Evolutionary conservation across 2,329 filamentous ascomycete species (phyloP).

Genomic region (Diaporthe ampelina): DNA sequence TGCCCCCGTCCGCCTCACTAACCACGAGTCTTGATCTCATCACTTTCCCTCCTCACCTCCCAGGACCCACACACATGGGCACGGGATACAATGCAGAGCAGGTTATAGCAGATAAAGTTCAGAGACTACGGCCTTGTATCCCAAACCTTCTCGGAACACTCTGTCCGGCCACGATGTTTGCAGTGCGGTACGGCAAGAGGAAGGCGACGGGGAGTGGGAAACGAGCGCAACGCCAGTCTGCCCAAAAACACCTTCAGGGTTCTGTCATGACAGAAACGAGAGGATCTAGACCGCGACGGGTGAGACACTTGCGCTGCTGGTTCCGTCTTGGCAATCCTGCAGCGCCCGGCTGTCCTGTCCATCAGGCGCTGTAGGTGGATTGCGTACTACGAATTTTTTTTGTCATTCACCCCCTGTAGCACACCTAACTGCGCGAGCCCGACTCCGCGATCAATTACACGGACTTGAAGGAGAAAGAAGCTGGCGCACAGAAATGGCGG

Average conservation of each 20-base stretch:
- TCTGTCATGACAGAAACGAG: conserved; percentile 9
- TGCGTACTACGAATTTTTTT: conserved; percentile 5
- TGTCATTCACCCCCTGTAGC: not conserved
- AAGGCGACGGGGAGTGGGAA: not conserved
- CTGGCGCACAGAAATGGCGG: not conserved
- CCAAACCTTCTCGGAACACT: not conserved
- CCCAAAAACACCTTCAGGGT: not conserved
- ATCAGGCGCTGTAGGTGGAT: not conserved
- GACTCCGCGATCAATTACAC: not conserved
- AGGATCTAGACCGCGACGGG: conserved; percentile 26
- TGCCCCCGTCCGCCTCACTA: conserved; percentile 26
- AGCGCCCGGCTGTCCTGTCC: not conserved
- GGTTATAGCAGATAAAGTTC: not conserved
- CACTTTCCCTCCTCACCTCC: not conserved
- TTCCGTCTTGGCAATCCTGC: conserved; percentile 28
- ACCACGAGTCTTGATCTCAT: conserved; percentile 31
- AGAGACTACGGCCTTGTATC: not conserved
- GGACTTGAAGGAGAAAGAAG: too few species aligned
- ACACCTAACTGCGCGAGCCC: not conserved
- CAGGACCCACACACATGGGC: not conserved
- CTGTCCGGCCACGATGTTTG: not conserved
- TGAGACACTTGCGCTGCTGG: conserved; percentile 30
- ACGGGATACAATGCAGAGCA: not conserved
- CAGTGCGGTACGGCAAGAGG: not conserved
- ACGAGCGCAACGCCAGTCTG: not conserved